Evolutionary conservation across 805 yeast species (phyloP).

Genomic region (Yarrowia deformans): DNA sequence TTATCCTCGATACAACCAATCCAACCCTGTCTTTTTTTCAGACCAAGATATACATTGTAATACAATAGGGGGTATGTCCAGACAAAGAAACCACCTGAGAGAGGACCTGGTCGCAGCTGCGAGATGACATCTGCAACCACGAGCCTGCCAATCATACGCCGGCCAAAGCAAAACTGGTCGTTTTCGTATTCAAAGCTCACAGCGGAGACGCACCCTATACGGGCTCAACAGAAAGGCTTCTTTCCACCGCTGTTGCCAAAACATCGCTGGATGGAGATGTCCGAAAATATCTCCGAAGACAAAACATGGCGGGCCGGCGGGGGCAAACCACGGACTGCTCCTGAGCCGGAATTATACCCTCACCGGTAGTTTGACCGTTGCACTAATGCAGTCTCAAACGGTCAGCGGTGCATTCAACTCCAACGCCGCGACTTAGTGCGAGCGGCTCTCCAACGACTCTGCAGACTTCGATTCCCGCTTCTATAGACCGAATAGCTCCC

Average conservation of each 20-base stretch:
- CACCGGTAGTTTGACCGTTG: not conserved
- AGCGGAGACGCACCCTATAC: not conserved
- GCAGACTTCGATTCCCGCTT: not conserved
- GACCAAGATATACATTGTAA: too few relatives aligned
- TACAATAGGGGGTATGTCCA: not conserved
- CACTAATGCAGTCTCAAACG: not conserved
- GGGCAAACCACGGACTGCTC: not conserved
- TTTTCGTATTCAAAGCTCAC: not conserved
- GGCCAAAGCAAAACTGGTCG: too few relatives aligned
- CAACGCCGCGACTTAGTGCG: too few relatives aligned
- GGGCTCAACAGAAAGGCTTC: not conserved
- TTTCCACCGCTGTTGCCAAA: not conserved
- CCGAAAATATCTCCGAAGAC: not conserved
- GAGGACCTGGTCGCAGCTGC: too few relatives aligned
- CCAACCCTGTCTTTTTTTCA: not conserved
- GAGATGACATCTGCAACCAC: too few relatives aligned
- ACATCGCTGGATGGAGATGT: not conserved
- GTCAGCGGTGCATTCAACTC: not conserved
- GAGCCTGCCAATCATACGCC: too few relatives aligned
- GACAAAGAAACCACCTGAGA: too few relatives aligned
- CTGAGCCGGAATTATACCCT: not conserved
- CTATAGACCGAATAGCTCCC: too few relatives aligned
- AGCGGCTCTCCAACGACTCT: too few relatives aligned
- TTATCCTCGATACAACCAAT: slow-evolving; percentile 15
- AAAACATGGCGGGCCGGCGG: not conserved